A percentile compares a stretch with the other conserved stretches of the same genome.
Evolutionary conservation across 164 flowering plant genomes (phyloP).

Genomic region (Nymphaea thermarum): DNA sequence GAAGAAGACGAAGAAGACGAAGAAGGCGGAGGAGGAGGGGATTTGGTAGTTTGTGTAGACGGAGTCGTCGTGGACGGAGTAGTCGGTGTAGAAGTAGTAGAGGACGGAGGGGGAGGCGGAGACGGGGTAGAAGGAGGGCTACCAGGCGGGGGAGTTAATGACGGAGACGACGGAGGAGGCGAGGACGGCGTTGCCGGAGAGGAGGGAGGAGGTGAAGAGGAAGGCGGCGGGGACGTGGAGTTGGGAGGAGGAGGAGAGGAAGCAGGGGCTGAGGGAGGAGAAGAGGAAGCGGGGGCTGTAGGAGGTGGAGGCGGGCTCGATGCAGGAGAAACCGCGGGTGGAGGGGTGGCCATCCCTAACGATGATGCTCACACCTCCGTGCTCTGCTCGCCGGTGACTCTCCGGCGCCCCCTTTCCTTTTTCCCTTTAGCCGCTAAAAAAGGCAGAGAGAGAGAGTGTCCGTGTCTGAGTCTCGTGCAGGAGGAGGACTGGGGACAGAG

Average conservation of each 20-base stretch:
- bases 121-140: slow-evolving; percentile 6
- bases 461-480: too few species aligned
- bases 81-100: slow-evolving; percentile 11
- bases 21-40: slow-evolving; percentile 1
- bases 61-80: slow-evolving; percentile 8
- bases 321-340: slow-evolving; percentile 3
- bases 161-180: background rate
- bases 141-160: slow-evolving; percentile 6
- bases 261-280: slow-evolving; percentile 9
- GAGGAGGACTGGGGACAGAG: too few species aligned
- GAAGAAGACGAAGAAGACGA: background rate
- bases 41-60: slow-evolving; percentile 3
- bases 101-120: slow-evolving; percentile 2
- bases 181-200: slow-evolving; percentile 3
- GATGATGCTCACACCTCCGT: background rate
- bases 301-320: slow-evolving; percentile 11
- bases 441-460: background rate
- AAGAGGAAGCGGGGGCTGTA: slow-evolving; percentile 9
- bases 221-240: slow-evolving; percentile 12
- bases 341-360: background rate
- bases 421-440: background rate
- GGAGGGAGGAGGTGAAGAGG: slow-evolving; percentile 8
- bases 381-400: background rate
- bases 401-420: background rate
- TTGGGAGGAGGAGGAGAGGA: slow-evolving; percentile 10